Base-by-base conservation (phyloP, 768 basidiomycete species). In the Lactarius hengduanensis region DNA sequence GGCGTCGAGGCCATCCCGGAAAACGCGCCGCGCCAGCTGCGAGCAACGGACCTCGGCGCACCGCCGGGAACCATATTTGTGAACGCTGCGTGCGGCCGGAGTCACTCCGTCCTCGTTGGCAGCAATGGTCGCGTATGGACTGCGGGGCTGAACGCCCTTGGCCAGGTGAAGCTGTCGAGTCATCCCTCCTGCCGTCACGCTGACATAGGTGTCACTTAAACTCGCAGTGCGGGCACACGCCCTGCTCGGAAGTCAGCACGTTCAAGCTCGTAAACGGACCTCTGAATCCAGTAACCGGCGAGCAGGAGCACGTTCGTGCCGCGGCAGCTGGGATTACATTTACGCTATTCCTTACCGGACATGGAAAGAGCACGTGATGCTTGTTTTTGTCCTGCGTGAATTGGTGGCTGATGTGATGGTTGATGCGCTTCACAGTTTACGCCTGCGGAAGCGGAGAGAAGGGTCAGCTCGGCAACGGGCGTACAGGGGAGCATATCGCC, bases 381-480 rank as follows among this genome's bases (percentile, higher is more conserved):
- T 0, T 41, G 40, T 54, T 57, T 28, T 28, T 62, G 18, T n/a
- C 13, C 2, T 34, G 43, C 41, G 55, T 20, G 56, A 63, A 30
- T 47, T 57, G 67, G 36, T n/a, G 34, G 61, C 30, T 67, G 47
- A 57, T 57, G 15, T 60, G 32, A 38, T 28, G 34, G 59, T 30
- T 67, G 47, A 47, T 57, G 11, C 32, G 57, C 38, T 32, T 28
- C 59, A 58, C 71, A 91, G 93, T 96, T 2, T 98, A 90, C 72
- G 83, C 93, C 1, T 90, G 94, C 69, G 96, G 96, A 40, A 95
- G 92, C 59, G 92, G 88, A 26, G 95, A 97, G 76, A 88, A 92
- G 65, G 96, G 96, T 1, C 96, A 97, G 70, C 80, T 98, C 0
- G 96, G 94, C 0, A 96, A 94, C 74, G 96, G 96, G 20, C 86